These are phyloP conservation scores for Populus hybrid DNA, from an alignment of 441 rosid genomes.

Conservation along the genomic window DNA sequence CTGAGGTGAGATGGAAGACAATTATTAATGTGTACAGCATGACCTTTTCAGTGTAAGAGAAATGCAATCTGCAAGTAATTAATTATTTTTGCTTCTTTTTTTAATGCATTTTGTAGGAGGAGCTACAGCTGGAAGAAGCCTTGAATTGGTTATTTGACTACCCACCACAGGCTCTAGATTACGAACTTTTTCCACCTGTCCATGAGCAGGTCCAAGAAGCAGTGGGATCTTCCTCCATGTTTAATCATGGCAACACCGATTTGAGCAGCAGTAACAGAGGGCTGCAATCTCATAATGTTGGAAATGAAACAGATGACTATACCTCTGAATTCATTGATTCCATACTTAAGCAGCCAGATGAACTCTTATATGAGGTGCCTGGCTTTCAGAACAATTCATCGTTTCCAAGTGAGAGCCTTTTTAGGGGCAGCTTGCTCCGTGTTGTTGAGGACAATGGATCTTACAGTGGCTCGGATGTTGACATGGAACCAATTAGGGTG, in stretches of 20 bases:
- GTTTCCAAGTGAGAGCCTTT: constrained; percentile 14
- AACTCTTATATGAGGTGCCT: constrained; percentile 19
- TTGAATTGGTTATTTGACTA: constrained; percentile 26
- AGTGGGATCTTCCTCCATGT: constrained; percentile 30
- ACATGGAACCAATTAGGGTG: constrained; percentile 26
- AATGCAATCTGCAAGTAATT: not conserved
- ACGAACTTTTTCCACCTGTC: constrained; percentile 41
- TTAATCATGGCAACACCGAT: constrained; percentile 17
- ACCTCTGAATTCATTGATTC: constrained; percentile 46
- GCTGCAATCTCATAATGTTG: constrained; percentile 21
- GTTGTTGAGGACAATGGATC: constrained; percentile 13
- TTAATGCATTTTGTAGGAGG: constrained; percentile 19
- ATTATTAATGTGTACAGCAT: not conserved
- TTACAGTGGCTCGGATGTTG: constrained; percentile 17
- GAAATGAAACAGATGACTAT: constrained; percentile 35
- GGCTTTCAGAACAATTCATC: constrained; percentile 14
- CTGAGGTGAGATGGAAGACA: constrained; percentile 35
- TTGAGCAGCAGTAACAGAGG: constrained; percentile 7
- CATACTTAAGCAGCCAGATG: constrained; percentile 39
- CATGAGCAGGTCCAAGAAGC: constrained; percentile 38
- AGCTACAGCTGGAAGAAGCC: constrained; percentile 33
- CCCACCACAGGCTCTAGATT: constrained; percentile 25
- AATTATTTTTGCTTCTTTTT: not conserved
- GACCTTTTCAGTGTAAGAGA: not conserved
- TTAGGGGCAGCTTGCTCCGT: too few relatives aligned